Evolutionary conservation across 345 rosid genomes (phyloP), one percentile per base, ranked within the genome.

Genomic region (Citrus medica): DNA sequence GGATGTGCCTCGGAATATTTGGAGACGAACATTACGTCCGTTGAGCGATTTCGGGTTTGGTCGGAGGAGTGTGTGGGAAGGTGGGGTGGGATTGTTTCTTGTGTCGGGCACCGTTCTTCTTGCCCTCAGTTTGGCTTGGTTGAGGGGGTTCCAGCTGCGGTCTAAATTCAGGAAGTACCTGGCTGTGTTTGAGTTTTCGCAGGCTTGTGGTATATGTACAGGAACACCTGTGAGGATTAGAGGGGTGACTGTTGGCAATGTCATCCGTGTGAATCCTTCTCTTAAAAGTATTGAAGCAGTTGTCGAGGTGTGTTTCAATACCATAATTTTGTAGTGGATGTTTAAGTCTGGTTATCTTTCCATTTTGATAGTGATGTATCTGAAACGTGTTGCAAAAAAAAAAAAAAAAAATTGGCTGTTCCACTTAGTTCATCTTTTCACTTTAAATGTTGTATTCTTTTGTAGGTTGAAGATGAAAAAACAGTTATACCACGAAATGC

Each of bases 211-310:
- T 14, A 94, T 97, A 84, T 88, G 91, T 83, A 92, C 98, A 0
- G 99, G 98, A 65, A 97, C 99, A 7, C 91, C 93, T 3, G 96
- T 97, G 82, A 90, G 99, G 88, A 97, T 97, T 73, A 90, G 99
- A 83, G 99, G 99, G 73, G 98, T 92, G 38, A 87, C 91, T 59
- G 98, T 97, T 82, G 99, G 99, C 69, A 89, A 90, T 56, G 90
- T 97, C 9, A 89, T 97, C 66, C 92, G 90, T 65, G 97, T 97
- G 58, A 90, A 93, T 82, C 97, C 99, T 67, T 97, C 99, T 3
- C 84, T 97, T 86, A 89, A 82, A 85, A 92, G 85, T 85, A 94
- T 94, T 38, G 98, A 97, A 87, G 99, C 98, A 67, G 74, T 93
- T 79, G 97, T 88, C 24, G 99, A 97, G 98, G 99, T 93, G 73